Base-by-base conservation (phyloP, 2,329 filamentous ascomycete species). In the Lasiodiplodia theobromae region DNA sequence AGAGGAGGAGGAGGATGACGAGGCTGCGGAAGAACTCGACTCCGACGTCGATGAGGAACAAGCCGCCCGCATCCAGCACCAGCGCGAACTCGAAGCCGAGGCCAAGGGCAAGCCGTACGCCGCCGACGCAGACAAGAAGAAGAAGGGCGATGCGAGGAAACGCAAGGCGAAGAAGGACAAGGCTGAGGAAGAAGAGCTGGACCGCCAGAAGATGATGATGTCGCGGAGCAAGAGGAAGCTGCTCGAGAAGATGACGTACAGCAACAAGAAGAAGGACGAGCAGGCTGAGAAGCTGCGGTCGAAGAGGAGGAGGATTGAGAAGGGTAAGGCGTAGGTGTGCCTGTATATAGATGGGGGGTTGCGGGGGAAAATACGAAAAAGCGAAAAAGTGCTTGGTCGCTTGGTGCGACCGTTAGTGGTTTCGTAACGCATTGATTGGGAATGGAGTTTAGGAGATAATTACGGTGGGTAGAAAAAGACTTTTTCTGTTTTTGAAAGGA, bases 141-240 rank as follows among this genome's bases (percentile, higher is more conserved):
- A 90, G 73, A 91, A 92, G 73, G 90, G 88, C 18, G 87, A 85
- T 73, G 91, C 74, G 84, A 91, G 91, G 83, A 90, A 92, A 81
- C 81, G 83, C 69, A 87, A 89, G 44, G 87, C 89, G 70, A 86
- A 86, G 78, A 87, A 88, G 75, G 78, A 82, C 74, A 82, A 82
- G 71, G 83, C 87, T 75, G 92, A 96, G 77, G 90, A 91, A 4
- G 96, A 98, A 81, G 94, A 98, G 75, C 82, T 96, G 69, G 94
- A 97, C 81, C 87, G 95, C 71, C 91, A 93, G 79, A 97, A 97
- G 88, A 96, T 96, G 84, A 99, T 99, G 96, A 90, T 98, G 85
- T 92, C 92, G 81, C 92, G 96, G 81, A 96, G 96, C 88, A 99
- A 98, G 89, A 87, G 96, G 76, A 97, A 97, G 89, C 84, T 97